Conservation (phyloP, 169 alveolate species). For the Nephromyces sp. region DNA sequence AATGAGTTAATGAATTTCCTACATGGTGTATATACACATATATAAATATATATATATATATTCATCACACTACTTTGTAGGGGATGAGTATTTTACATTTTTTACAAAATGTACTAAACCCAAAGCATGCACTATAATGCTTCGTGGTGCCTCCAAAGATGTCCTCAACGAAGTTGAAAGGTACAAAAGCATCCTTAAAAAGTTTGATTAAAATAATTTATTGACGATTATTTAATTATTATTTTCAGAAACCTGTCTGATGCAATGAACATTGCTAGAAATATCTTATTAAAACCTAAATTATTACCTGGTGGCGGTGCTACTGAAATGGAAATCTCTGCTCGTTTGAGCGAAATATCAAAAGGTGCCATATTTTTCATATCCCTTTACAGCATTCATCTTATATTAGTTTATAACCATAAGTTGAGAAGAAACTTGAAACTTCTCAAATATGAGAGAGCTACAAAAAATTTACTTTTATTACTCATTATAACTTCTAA, state of each 20-base stretch:
- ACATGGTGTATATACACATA: background rate
- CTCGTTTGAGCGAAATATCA: slow-evolving; percentile 73
- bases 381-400: background rate
- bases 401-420: background rate
- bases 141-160: slow-evolving; percentile 98
- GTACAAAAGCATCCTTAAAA: background rate
- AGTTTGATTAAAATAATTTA: background rate
- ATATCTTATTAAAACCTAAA: slow-evolving; percentile 86
- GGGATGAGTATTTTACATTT: slow-evolving; percentile 74
- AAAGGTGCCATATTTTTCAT: no score
- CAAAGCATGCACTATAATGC: slow-evolving; percentile 91
- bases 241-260: slow-evolving; percentile 84
- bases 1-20: background rate
- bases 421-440: slow-evolving; percentile 8
- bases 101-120: slow-evolving; percentile 81
- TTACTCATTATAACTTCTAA: background rate
- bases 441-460: background rate
- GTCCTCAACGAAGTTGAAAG: slow-evolving; percentile 93
- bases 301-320: slow-evolving; percentile 99
- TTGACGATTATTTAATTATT: background rate
- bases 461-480: background rate
- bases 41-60: background rate
- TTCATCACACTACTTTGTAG: slow-evolving; percentile 14
- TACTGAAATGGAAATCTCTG: slow-evolving; percentile 92
- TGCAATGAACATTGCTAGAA: slow-evolving; percentile 94